phyloP scores from a whole-genome alignment of 2,329 filamentous ascomycete genomes.

The Botrytis porri region DNA sequence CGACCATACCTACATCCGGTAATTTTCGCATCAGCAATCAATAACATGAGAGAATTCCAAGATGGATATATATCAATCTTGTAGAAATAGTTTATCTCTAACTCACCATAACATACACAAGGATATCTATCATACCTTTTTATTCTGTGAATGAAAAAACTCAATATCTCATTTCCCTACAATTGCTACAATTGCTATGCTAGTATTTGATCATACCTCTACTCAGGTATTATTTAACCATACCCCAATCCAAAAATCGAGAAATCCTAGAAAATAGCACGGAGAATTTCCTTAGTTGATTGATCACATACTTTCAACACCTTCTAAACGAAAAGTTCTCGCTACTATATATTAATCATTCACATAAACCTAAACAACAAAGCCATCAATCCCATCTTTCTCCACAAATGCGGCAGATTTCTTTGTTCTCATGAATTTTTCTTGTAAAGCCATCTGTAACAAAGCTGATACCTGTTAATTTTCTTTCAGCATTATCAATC shows the following conservation, averaged over 20 bases:
- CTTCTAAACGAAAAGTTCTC: rapidly evolving
- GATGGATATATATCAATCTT: too few relatives aligned
- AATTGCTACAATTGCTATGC: neutral
- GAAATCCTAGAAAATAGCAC: rapidly evolving
- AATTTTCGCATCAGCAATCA: too few relatives aligned
- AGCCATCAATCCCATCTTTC: neutral
- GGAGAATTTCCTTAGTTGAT: neutral
- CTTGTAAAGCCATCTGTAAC: neutral
- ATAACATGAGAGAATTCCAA: too few relatives aligned
- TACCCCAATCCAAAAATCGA: neutral
- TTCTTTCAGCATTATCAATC: neutral
- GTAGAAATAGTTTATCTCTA: neutral
- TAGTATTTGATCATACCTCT: neutral
- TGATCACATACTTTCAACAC: neutral
- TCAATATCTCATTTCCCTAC: neutral
- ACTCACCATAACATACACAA: rapidly evolving
- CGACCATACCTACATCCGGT: neutral
- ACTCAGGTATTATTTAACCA: neutral
- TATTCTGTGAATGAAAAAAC: neutral
- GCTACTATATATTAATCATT: neutral
- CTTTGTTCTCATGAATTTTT: neutral
- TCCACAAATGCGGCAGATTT: neutral
- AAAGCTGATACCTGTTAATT: neutral
- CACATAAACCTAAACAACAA: neutral
- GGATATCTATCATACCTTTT: neutral